These are phyloP conservation scores for Mimosa bimucronata DNA, from an alignment of 306 rosid genomes.

Conservation along the genomic window DNA sequence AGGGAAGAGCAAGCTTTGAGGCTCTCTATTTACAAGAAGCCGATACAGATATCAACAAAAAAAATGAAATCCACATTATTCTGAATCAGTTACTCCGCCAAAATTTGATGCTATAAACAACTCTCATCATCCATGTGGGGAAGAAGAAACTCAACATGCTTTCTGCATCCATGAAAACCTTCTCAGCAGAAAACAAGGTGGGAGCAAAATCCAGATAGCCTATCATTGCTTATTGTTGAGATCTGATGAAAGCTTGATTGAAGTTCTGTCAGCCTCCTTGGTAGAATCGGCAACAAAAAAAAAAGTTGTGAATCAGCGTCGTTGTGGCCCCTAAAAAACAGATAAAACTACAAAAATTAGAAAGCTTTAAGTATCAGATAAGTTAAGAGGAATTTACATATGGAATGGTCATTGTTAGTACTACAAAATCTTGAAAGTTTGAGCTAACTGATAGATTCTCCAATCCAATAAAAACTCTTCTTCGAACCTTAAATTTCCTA, in stretches of 20 bases:
- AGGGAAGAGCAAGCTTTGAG: constrained; percentile 12
- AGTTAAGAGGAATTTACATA: not conserved
- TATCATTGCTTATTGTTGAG: constrained; percentile 32
- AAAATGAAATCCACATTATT: constrained; percentile 31
- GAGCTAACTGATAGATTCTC: constrained; percentile 16
- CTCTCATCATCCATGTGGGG: constrained; percentile 35
- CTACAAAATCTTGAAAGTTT: not conserved
- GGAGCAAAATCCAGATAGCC: constrained; percentile 35
- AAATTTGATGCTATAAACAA: constrained; percentile 52
- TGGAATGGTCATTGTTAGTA: not conserved
- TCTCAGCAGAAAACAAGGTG: constrained; percentile 44
- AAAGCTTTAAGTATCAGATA: constrained; percentile 14
- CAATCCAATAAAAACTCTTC: not conserved
- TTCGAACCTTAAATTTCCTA: not conserved
- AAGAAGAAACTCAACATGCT: constrained; percentile 39
- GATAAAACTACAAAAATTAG: constrained; percentile 29
- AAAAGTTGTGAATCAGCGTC: constrained; percentile 43
- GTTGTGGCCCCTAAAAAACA: constrained; percentile 52
- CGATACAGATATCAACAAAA: constrained; percentile 19
- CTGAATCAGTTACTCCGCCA: constrained; percentile 44
- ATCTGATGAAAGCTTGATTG: constrained; percentile 34
- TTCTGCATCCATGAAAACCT: constrained; percentile 46
- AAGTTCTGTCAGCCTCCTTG: constrained; percentile 45
- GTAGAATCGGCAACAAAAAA: constrained; percentile 39
- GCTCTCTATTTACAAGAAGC: constrained; percentile 24